Conservation (phyloP, 371 early-diverging fungal species). For the Mucor indicus region DNA sequence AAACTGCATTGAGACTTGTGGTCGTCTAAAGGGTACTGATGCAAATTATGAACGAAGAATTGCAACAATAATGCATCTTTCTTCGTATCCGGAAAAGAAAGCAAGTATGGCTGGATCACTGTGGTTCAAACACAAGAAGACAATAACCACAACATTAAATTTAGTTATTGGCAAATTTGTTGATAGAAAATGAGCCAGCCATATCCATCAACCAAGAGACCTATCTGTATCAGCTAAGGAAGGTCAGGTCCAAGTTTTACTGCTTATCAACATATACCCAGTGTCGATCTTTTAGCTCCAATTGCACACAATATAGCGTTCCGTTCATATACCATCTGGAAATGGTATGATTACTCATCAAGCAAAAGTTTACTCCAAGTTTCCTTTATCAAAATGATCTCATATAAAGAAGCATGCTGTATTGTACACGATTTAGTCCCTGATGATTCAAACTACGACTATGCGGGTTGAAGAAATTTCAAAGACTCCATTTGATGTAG, state of each 20-base stretch:
- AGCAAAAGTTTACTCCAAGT: too few relatives aligned
- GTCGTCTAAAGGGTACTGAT: constrained; percentile 14
- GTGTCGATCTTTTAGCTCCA: constrained; percentile 11
- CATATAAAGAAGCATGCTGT: too few relatives aligned
- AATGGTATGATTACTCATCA: constrained; percentile 12
- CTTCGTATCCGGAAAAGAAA: constrained; percentile 16
- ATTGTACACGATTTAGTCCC: too few relatives aligned
- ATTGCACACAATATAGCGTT: constrained; percentile 10
- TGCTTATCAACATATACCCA: constrained; percentile 15
- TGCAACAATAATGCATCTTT: constrained; percentile 18
- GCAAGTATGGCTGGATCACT: constrained; percentile 13
- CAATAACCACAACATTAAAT: constrained; percentile 13
- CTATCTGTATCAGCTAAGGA: constrained; percentile 12
- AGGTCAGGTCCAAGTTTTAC: constrained; percentile 11
- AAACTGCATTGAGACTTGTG: constrained; percentile 17
- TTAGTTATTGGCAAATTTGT: constrained; percentile 11
- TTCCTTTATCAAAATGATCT: too few relatives aligned
- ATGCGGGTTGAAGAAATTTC: too few relatives aligned
- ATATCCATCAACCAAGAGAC: constrained; percentile 14
- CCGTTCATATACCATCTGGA: constrained; percentile 10
- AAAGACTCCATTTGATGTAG: too few relatives aligned
- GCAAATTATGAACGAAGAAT: constrained; percentile 14
- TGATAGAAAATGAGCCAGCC: constrained; percentile 12
- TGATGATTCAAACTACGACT: too few relatives aligned
- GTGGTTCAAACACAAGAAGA: constrained; percentile 11